Base-by-base conservation (phyloP, 208 protist genomes). In the Balamuthia mandrillaris region DNA sequence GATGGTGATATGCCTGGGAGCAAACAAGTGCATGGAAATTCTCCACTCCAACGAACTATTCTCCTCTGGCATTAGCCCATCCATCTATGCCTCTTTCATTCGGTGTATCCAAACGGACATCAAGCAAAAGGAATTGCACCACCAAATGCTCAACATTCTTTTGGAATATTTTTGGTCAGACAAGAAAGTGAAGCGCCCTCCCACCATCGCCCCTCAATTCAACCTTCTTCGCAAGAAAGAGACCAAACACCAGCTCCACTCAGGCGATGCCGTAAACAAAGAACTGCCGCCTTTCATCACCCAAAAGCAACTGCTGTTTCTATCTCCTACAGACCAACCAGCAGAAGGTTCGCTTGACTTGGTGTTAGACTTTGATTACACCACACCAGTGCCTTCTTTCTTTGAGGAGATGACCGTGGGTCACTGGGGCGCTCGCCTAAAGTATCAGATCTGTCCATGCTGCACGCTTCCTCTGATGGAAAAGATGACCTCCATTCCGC, bases 351-450 rank as follows among this genome's bases (percentile, higher is more conserved):
- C 47, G 18, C 47, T 21, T 75, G 16, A 24, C 21, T 21, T 24
- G 16, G 47, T 14, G 16, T 24, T 75, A n/a, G 65, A 44, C 21
- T 75, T 75, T 29, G 65, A 75, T 44, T 75, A 75, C 41, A 75
- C 65, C 14, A 75, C 65, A 12, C 37, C 65, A n/a, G 52, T 44
- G 65, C 65, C 65, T n/a, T 44, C 41, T 29, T 75, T 75, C 65
- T 75, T 75, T 44, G 65, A 75, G 41, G 65, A 75, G 65, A 75
- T 75, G 65, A 75, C 65, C 14, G n/a, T n/a, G n/a, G 65, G 65
- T n/a, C 65, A 75, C 37, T 75, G 65, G 65, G 65, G 65, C 65
- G 41, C 52, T 7, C 65, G 65, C 14, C 65, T 54, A 27, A 37
- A 51, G 41, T 75, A 10, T 14, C 60, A 10, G 12, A 16, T 37